Base-by-base conservation (phyloP, 2,329 filamentous ascomycete species). In the Sporothrix sp. region DNA sequence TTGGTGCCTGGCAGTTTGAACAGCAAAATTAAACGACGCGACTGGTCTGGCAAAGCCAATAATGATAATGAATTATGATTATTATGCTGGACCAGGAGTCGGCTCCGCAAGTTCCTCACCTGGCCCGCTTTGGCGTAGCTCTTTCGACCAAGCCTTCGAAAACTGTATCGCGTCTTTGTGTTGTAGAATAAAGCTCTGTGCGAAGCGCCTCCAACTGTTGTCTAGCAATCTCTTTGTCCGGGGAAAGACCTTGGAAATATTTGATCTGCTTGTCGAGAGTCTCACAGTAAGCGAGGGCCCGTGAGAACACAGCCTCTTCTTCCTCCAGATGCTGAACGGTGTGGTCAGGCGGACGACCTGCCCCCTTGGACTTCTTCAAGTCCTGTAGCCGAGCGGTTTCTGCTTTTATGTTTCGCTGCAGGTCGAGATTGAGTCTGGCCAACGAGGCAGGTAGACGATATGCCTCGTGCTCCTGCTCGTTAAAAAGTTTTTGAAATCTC, bases 141-240 rank as follows among this genome's bases (percentile, higher is more conserved):
- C 73, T 70, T 58, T 81, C 79, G 2, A 87, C 79, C 42, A 93
- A 63, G 2, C 74, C 76, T 62, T 91, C 87, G 62, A 95, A 94
- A 50, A 87, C 71, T 27, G 69, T 73, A 63, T 95, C 87, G 49
- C 89, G 76, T 58, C 74, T 73, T 56, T 72, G 72, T 25, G 75
- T 81, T 47, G 87, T 66, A 9, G 68, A 67, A 35, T 75, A 72
- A 40, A 95, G 68, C 60, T 88, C 79, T 2, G 70, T 68, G 53
- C 85, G 77, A 38, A 89, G 66, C 27, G 73, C 70, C 56, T 85
- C 84, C 25, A 95, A 72, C 62, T 87, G 81, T n/a, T 71, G 67
- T 58, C 82, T 76, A 32, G 88, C 88, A 42, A 78, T 73, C 43
- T 82, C 75, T 8, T 77, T 67, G 60, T 95, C 82, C 6, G 81